Conservation (phyloP, 768 basidiomycete species). For the Coprinellus aureogranulatus region DNA sequence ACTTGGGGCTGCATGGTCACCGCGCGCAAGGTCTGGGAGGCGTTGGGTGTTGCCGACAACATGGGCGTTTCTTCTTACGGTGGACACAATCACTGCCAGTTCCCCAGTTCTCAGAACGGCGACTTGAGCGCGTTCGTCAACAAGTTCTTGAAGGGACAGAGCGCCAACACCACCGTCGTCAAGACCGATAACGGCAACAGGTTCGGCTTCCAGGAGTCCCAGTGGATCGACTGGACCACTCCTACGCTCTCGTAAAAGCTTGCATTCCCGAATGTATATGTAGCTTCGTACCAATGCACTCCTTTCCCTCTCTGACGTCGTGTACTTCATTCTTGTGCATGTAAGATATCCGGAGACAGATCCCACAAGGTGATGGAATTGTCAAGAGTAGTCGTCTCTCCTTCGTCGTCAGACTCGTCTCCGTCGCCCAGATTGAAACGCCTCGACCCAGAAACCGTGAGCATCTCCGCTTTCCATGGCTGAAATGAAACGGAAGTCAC, state of each 20-base stretch:
- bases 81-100: conserved; percentile 53
- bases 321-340: too few species aligned
- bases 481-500: conserved; percentile 75
- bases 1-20: conserved; percentile 52
- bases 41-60: conserved; percentile 42
- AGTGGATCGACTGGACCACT: conserved; percentile 51
- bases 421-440: conserved; percentile 42
- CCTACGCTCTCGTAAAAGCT: conserved; percentile 37
- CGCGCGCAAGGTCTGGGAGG: conserved; percentile 49
- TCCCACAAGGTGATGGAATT: too few species aligned
- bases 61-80: conserved; percentile 57
- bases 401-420: conserved; percentile 19
- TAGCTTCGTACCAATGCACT: too few species aligned
- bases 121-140: conserved; percentile 54
- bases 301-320: too few species aligned
- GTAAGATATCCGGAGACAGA: too few species aligned
- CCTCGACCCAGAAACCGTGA: conserved; percentile 78
- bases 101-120: conserved; percentile 45
- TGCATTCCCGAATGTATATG: not conserved
- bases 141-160: conserved; percentile 51
- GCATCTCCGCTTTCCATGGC: conserved; percentile 53
- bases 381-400: too few species aligned
- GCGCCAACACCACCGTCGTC: conserved; percentile 45
- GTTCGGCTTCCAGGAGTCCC: conserved; percentile 34
- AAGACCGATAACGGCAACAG: conserved; percentile 43